phyloP scores from a whole-genome alignment of 1,284 basidiomycete genomes.

The Cutaneotrichosporon sp. region DNA sequence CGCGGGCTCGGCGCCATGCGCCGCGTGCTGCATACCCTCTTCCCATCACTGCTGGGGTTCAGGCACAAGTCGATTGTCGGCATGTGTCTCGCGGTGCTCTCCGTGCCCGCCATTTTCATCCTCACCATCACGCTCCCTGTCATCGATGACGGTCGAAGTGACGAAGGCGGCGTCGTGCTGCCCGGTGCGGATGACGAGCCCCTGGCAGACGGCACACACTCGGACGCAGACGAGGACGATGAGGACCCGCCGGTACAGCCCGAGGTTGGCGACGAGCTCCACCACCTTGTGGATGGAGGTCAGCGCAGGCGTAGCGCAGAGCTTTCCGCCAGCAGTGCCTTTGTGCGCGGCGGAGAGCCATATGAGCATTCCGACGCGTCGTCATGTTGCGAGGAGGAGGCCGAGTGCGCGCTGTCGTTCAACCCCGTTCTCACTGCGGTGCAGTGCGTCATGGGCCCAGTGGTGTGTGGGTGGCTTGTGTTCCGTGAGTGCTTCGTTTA shows the following conservation, averaged over 20 bases:
- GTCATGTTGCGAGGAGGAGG: conserved; percentile 4
- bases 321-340: background rate
- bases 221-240: conserved; percentile 22
- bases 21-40: conserved; percentile 51
- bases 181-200: conserved; percentile 34
- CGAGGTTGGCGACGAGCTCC: conserved; percentile 34
- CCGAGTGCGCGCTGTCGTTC: conserved; percentile 52
- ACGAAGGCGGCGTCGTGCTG: conserved; percentile 34
- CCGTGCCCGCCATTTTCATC: conserved; percentile 76
- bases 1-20: background rate
- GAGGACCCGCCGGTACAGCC: conserved; percentile 20
- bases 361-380: conserved; percentile 1
- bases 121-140: conserved; percentile 89
- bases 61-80: conserved; percentile 65
- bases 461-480: conserved; percentile 67
- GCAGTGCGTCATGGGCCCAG: conserved; percentile 72
- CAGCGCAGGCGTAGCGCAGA: background rate
- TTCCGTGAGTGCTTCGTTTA: conserved; percentile 58
- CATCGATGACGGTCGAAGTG: conserved; percentile 53
- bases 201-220: conserved; percentile 31
- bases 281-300: conserved; percentile 36
- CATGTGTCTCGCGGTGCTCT: conserved; percentile 69
- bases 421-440: conserved; percentile 74
- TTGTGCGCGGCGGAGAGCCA: conserved; percentile 1
- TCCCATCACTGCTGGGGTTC: conserved; percentile 80